Conservation (phyloP, 106 monocot species). For the Phalaenopsis aphrodite region DNA sequence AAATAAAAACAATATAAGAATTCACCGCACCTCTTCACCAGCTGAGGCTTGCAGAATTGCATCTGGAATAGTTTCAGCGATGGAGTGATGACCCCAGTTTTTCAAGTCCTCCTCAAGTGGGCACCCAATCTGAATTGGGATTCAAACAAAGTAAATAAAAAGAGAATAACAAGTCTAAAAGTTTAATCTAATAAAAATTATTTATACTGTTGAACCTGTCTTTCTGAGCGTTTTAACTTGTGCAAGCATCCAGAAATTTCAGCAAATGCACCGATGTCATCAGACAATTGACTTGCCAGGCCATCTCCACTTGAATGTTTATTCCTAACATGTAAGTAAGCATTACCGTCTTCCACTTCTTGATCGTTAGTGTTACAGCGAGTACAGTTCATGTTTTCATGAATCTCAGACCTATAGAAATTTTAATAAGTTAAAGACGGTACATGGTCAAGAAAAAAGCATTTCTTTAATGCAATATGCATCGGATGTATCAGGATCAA, state of each 20-base stretch:
- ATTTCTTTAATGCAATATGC: background rate
- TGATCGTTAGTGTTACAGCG: conserved; percentile 33
- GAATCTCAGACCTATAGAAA: conserved; percentile 71
- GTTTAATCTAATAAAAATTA: background rate
- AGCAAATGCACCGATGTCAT: conserved; percentile 88
- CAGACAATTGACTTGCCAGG: conserved; percentile 3
- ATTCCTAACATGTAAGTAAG: background rate
- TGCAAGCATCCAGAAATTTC: conserved; percentile 83
- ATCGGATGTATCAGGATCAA: background rate
- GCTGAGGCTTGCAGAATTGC: conserved; percentile 73
- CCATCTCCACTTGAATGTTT: conserved; percentile 5
- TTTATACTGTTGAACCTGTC: conserved; percentile 45
- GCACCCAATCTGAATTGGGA: conserved; percentile 51
- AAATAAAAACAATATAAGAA: background rate
- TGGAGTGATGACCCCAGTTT: conserved; percentile 89
- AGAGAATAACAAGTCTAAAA: background rate
- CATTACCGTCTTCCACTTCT: background rate
- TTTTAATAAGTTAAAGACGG: background rate
- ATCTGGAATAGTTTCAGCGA: conserved; percentile 69
- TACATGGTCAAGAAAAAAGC: background rate
- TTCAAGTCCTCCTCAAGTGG: conserved; percentile 89
- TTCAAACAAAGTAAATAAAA: conserved; percentile 1
- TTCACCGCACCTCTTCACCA: conserved; percentile 69
- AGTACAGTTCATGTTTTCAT: conserved; percentile 84
- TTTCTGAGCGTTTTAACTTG: conserved; percentile 45